Base-by-base conservation (phyloP, 1,139 yeast genomes). In the Yamadazyma mexicana region DNA sequence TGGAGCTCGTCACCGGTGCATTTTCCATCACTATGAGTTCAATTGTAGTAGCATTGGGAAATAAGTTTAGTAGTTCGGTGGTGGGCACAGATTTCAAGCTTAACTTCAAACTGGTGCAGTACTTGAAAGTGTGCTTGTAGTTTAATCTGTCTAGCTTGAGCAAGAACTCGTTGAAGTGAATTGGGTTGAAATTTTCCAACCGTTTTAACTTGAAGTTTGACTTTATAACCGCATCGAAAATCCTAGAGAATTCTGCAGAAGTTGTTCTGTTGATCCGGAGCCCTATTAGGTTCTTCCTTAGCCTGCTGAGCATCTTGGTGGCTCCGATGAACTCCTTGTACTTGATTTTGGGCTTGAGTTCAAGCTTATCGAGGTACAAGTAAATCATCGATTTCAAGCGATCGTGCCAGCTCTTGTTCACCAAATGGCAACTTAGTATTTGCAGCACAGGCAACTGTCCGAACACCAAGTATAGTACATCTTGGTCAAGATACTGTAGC, bases 351-450 rank as follows among this genome's bases (percentile, higher is more conserved):
- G 45, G 45, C 40, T 61, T 66, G 38, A 69, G 59, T 12, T 43
- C 45, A 26, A 66, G 45, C 8, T 42, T 20, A n/a, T 35, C 37
- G 2, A 43, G 34, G 43, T 63, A 70, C 17, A 71, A 46, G 7
- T 48, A 30, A 0, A 69, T 68, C 2, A 70, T 45, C 2, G 41
- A 38, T 2, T 53, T 52, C 10, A 71, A 52, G 1, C 50, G 38
- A 3, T 37, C 25, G 44, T 66, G 61, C 77, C 77, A 71, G 6
- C 27, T 32, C 42, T 54, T 59, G 34, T 61, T 54, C 14, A 70
- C 75, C 25, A 56, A 40, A 42, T 60, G 73, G 36, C 68, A 64
- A 3, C 42, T 30, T 3, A 66, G 49, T 1, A 65, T 30, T 3
- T 46, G 38, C 17, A 42, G 51, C 15, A 61, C 40, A 0, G 61